phyloP scores from a whole-genome alignment of 2,329 filamentous ascomycete species.

The Calonectria ilicicola region DNA sequence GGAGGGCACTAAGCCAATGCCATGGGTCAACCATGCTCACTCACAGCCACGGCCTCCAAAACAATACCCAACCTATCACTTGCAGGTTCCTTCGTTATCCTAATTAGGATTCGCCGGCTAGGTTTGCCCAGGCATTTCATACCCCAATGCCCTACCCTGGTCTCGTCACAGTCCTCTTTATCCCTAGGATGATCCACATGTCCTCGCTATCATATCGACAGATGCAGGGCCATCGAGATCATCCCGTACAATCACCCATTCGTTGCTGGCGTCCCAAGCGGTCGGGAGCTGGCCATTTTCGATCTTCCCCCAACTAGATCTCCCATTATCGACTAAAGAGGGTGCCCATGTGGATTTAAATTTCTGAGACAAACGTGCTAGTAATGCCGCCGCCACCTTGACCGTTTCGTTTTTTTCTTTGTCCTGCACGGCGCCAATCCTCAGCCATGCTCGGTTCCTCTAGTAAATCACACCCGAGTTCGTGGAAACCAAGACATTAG shows the following conservation, averaged over 20 bases:
- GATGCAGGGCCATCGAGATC: slow-evolving; percentile 27
- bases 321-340: background rate
- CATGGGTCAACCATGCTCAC: slow-evolving; percentile 12
- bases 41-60: slow-evolving; percentile 17
- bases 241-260: slow-evolving; percentile 4
- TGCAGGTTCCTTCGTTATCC: slow-evolving; percentile 3
- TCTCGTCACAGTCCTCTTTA: background rate
- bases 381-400: background rate
- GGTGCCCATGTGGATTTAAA: background rate
- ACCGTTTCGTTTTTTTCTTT: slow-evolving; percentile 1
- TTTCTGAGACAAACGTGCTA: background rate
- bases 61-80: slow-evolving; percentile 17
- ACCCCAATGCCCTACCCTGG: slow-evolving; percentile 2
- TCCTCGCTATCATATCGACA: slow-evolving; percentile 25
- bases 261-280: slow-evolving; percentile 18
- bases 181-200: slow-evolving; percentile 16
- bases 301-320: background rate
- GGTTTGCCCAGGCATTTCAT: slow-evolving; percentile 4
- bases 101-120: slow-evolving; percentile 7
- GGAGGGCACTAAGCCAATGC: slow-evolving; percentile 6
- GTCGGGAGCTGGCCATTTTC: slow-evolving; percentile 12
- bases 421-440: background rate
- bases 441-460: background rate
- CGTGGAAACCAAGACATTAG: background rate
- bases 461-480: slow-evolving; percentile 14